Evolutionary conservation across 164 flowering plant species (phyloP).

Genomic region (Aristolochia californica): DNA sequence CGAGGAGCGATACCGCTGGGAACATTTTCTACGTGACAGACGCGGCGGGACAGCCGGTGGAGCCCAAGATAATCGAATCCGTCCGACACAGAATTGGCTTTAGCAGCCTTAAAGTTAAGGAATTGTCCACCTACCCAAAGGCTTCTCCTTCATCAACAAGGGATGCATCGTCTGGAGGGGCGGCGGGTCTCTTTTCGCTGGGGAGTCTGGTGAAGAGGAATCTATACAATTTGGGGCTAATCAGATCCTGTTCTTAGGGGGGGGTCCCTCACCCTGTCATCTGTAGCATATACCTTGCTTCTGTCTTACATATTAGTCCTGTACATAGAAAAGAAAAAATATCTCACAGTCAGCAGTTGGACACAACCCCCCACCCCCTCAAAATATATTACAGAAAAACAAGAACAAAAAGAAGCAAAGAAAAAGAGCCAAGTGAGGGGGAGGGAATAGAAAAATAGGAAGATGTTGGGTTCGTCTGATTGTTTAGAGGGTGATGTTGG

Average conservation of each 20-base stretch:
- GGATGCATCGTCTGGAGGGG: conserved; percentile 39
- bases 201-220: conserved; percentile 82
- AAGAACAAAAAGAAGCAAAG: no score
- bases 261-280: neutral
- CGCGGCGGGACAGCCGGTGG: conserved; percentile 46
- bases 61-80: conserved; percentile 47
- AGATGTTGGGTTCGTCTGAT: no score
- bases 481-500: no score
- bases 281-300: conserved; percentile 14
- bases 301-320: no score
- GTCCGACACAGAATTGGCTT: conserved; percentile 60
- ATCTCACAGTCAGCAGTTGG: no score
- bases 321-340: no score
- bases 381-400: no score
- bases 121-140: conserved; percentile 24
- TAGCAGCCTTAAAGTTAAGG: conserved; percentile 59
- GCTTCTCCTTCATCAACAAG: conserved; percentile 17
- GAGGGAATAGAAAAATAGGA: no score
- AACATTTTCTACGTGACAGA: conserved; percentile 73
- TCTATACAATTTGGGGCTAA: conserved; percentile 74
- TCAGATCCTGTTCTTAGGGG: conserved; percentile 58
- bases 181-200: conserved; percentile 59
- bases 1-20: conserved; percentile 36
- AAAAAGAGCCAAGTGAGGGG: no score
- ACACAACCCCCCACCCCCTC: no score